Evolutionary conservation across 192 early-diverging fungal genomes (phyloP), one percentile per base, ranked within the genome.

Genomic region (Backusella macrospora): DNA sequence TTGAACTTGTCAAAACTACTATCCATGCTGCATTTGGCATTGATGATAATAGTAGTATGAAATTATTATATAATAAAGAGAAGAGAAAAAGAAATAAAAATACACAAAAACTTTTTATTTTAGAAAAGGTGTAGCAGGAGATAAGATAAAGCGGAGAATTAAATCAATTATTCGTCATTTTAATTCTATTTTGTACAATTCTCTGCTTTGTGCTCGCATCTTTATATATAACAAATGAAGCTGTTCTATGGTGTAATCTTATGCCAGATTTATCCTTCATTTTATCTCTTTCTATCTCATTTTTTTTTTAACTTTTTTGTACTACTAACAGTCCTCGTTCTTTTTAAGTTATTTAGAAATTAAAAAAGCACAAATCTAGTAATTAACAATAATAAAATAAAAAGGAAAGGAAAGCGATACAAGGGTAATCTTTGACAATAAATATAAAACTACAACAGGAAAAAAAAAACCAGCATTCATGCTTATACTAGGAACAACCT

Each of bases 21-120:
- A 64, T 64, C 75, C 75, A 76, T 65, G 75, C 75, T 9, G 69
- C 62, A 14, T 76, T 76, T 10, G 26, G 0, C 5, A 40, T 4
- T 18, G 65, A 18, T 9, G 15, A 0, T 23, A 59, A 10, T 59
- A 59, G 21, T 13, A 21, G 12, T 59, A 59, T 59, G 6, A 12
- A 23, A 43, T 43, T 43, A 43, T 43, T 6, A 9, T 43, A 9
- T 43, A 26, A 23, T 59, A 59, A 59, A 26, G 21, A 59, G 52
- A 6, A 59, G 26, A 26, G 12, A 59, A 8, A 55, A 43, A 43
- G 23, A 55, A 21, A 5, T 6, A 26, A 59, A 23, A 59, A 59
- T 13, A 9, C 10, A 10, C 18, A 23, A 52, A 52, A 52, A 52
- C 18, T 12, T 26, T 59, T 26, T 12, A 3, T 23, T 18, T 59